phyloP scores from a whole-genome alignment of 306 rosid genomes.

The Prunus mume region DNA sequence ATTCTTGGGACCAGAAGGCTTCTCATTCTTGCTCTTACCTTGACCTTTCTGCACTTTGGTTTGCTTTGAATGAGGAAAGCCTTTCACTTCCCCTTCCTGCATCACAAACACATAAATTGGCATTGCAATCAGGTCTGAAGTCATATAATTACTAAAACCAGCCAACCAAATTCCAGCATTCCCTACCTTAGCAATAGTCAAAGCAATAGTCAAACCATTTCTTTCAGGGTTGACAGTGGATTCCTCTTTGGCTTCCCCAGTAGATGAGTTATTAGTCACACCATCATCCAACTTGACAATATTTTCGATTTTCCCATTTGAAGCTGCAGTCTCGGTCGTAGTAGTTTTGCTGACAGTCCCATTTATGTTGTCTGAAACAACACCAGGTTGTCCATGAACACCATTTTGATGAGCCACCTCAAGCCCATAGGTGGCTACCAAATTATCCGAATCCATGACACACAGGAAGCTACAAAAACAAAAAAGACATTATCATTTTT shows the following conservation, averaged over 20 bases:
- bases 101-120: constrained; percentile 18
- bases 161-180: neutral
- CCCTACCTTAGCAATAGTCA: constrained; percentile 53
- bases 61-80: constrained; percentile 32
- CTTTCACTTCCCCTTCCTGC: constrained; percentile 53
- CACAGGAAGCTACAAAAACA: constrained; percentile 41
- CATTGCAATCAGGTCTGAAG: constrained; percentile 15
- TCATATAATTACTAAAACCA: neutral
- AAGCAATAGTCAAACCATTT: constrained; percentile 41
- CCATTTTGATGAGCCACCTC: constrained; percentile 60
- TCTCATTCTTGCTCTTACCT: constrained; percentile 53
- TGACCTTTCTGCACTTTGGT: constrained; percentile 45
- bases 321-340: constrained; percentile 22
- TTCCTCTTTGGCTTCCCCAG: constrained; percentile 46
- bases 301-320: constrained; percentile 47
- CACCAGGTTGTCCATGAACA: constrained; percentile 33
- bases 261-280: constrained; percentile 34
- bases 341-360: constrained; percentile 15
- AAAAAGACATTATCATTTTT: neutral
- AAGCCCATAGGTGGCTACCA: constrained; percentile 43
- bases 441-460: constrained; percentile 61
- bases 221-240: constrained; percentile 30
- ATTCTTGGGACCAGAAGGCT: constrained; percentile 37
- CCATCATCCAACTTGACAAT: constrained; percentile 34
- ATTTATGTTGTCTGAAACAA: constrained; percentile 33